Percentiles rank a stretch among this genome's conserved stretches.
phyloP scores from a whole-genome alignment of 192 early-diverging fungal genomes.

The Entophlyctis helioformis region DNA sequence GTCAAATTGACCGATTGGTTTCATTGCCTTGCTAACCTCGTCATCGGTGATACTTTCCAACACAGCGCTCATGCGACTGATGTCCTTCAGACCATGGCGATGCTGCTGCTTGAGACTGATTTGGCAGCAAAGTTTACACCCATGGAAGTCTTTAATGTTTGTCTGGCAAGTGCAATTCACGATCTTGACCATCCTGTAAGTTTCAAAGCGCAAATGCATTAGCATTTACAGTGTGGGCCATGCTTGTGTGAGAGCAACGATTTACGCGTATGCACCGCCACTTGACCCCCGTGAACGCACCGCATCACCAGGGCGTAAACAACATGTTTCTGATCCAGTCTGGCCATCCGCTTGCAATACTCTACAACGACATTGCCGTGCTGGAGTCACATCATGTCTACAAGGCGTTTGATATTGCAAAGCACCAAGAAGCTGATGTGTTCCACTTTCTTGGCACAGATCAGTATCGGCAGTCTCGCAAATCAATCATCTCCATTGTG shows the following conservation, averaged over 20 bases:
- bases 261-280: no score
- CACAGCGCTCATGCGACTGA: slow-evolving; percentile 43
- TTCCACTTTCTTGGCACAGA: slow-evolving; percentile 30
- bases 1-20: background rate
- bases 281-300: no score
- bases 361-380: slow-evolving; percentile 47
- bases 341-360: slow-evolving; percentile 32
- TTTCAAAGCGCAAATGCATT: background rate
- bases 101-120: slow-evolving; percentile 33
- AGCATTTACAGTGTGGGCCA: no score
- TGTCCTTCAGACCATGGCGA: slow-evolving; percentile 39
- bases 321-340: slow-evolving; percentile 45
- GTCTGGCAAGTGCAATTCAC: slow-evolving; percentile 38
- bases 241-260: no score
- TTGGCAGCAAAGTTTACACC: slow-evolving; percentile 37
- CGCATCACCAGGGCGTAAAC: slow-evolving; percentile 42
- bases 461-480: slow-evolving; percentile 28
- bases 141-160: slow-evolving; percentile 34
- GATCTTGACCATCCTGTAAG: slow-evolving; percentile 48
- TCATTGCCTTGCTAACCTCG: background rate
- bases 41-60: background rate
- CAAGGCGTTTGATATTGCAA: slow-evolving; percentile 39
- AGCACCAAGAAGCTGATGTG: slow-evolving; percentile 24
- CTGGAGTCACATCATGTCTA: slow-evolving; percentile 43
- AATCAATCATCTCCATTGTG: slow-evolving; percentile 42